Base-by-base conservation (phyloP, 768 basidiomycete species). In the Lactarius pseudohatsudake region DNA sequence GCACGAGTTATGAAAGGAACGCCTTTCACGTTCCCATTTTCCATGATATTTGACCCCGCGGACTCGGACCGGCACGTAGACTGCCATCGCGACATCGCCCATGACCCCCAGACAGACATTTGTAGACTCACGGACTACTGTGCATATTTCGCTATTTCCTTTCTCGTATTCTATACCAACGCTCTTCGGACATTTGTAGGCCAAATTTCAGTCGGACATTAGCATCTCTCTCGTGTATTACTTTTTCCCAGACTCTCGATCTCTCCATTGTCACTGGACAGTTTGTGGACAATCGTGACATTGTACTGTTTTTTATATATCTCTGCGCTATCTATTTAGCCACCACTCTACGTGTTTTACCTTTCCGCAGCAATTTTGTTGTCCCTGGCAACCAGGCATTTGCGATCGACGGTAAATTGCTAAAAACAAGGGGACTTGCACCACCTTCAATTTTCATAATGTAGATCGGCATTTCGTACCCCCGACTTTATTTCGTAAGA, bases 91-190 rank as follows among this genome's bases (percentile, higher is more conserved):
- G 50, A 38, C 61, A 55, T 45, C 30, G 1, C 55, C 40, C 57
- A 67, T 64, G 62, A 67, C 62, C 56, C 34, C 13, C 40, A 53
- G 58, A 67, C 66, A 30, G 47, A 50, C 47, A 53, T 53, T 20
- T 67, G 66, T 67, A 67, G 66, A 55, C 18, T 67, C 8, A 64
- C 63, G 66, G 66, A 67, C 66, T 53, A 53, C 5, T 67, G 66
- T 67, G 38, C 62, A 67, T 67, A 67, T 55, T 59, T 55, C 28
- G 20, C n/a, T 32, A 43, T 67, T 36, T 50, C 38, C 15, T 38
- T 38, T 11, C 13, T 10, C 11, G 53, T 34, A 55, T 43, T 59
- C 47, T 13, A 63, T 67, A 64, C 57, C 61, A 66, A 58, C 15
- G 28, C 30, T 58, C 45, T 22, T 63, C 61, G 61, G 66, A 67